A percentile compares a stretch with the other conserved stretches of the same genome.
Conservation (phyloP, 495 filamentous ascomycete species). For the Pyronema domesticum region DNA sequence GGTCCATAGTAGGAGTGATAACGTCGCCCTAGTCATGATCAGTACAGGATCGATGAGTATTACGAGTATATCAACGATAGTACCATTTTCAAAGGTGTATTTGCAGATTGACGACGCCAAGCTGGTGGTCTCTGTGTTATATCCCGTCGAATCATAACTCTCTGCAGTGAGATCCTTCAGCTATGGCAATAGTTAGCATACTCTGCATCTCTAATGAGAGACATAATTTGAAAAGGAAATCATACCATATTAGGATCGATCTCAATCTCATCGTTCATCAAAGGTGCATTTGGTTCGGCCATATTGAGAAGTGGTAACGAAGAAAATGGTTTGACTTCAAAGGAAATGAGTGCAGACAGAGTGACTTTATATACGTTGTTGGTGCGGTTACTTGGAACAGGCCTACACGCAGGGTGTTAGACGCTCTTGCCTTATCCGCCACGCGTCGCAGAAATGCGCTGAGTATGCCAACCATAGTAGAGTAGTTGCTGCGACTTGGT, state of each 20-base stretch:
- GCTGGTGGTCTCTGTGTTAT: constrained; percentile 19
- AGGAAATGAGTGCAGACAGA: too few relatives aligned
- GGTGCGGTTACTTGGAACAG: too few relatives aligned
- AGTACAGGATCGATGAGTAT: not conserved
- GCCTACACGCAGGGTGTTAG: too few relatives aligned
- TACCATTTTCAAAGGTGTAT: constrained; percentile 33
- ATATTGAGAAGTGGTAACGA: too few relatives aligned
- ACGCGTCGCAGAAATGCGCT: too few relatives aligned
- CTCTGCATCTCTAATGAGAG: not conserved
- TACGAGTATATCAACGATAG: not conserved
- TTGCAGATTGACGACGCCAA: constrained; percentile 28
- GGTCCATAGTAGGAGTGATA: constrained; percentile 35
- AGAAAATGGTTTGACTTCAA: too few relatives aligned
- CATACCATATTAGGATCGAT: not conserved
- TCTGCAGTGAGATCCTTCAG: not conserved
- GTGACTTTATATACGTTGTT: too few relatives aligned
- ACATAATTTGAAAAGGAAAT: not conserved
- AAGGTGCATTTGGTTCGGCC: too few relatives aligned
- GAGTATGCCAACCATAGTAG: too few relatives aligned
- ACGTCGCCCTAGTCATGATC: constrained; percentile 22
- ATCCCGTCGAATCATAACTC: not conserved
- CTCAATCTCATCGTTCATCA: too few relatives aligned
- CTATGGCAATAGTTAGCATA: not conserved
- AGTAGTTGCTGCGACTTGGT: too few relatives aligned
- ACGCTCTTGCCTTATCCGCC: too few relatives aligned